A percentile compares a stretch with the other conserved stretches of the same genome.
Evolutionary conservation across 2,329 filamentous ascomycete species (phyloP).

Genomic region (Fusarium transvaalense): DNA sequence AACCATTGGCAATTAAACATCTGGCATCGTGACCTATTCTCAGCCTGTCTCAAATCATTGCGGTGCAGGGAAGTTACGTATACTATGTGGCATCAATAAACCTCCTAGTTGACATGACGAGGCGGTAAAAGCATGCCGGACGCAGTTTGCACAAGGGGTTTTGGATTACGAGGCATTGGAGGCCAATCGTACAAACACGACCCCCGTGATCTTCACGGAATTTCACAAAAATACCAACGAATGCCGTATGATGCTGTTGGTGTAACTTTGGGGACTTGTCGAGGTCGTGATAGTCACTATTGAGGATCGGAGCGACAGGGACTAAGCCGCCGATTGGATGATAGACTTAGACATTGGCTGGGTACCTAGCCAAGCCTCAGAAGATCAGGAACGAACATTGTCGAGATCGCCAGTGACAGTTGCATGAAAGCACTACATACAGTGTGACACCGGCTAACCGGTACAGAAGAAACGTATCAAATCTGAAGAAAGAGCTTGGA

Average conservation of each 20-base stretch:
- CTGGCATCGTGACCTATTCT: constrained; percentile 45
- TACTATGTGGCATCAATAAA: constrained; percentile 17
- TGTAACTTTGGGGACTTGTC: constrained; percentile 26
- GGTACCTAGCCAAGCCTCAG: constrained; percentile 6
- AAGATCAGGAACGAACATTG: constrained; percentile 15
- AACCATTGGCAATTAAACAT: constrained; percentile 48
- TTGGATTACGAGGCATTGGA: constrained; percentile 30
- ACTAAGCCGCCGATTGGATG: constrained; percentile 41
- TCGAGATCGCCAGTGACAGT: constrained; percentile 26
- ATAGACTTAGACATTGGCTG: constrained; percentile 22
- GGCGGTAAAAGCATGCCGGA: constrained; percentile 31
- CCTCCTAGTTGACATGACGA: constrained; percentile 8
- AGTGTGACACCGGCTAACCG: background rate
- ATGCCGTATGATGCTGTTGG: constrained; percentile 16
- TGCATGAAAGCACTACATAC: constrained; percentile 9
- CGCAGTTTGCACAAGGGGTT: constrained; percentile 23
- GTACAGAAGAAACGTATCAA: constrained; percentile 1
- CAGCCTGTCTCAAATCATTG: constrained; percentile 27
- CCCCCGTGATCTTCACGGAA: constrained; percentile 31
- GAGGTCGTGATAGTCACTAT: constrained; percentile 10
- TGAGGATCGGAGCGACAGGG: constrained; percentile 11
- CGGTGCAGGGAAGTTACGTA: constrained; percentile 26
- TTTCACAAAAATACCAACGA: constrained; percentile 13
- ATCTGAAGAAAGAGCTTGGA: constrained; percentile 8
- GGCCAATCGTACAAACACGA: constrained; percentile 13